Base-by-base conservation (phyloP, 257 asterid species). In the Linaria vulgaris region DNA sequence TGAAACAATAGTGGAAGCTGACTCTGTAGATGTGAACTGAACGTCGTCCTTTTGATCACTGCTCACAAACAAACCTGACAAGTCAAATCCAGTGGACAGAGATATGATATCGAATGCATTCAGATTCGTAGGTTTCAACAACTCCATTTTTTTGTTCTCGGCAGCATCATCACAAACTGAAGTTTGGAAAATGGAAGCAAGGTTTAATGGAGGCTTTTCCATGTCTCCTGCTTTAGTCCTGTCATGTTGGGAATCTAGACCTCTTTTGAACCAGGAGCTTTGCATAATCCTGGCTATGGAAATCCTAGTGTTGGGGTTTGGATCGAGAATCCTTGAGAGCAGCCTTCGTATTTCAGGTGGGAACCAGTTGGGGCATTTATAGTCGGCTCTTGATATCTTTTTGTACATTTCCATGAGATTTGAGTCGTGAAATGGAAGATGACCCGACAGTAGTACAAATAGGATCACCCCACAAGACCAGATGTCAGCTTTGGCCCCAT, bases 381-480 rank as follows among this genome's bases (percentile, higher is more conserved):
- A 86, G 14, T 75, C 83, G 0, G 78, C 86, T 61, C 56, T 66
- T n/a, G 80, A 53, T 71, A 86, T 84, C 78, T 82, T 86, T 77
- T 72, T 76, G 66, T 89, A 86, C 91, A 89, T 63, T 61, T 80
- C 82, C 71, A 86, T 84, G 25, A 89, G 78, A 69, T 86, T 89
- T 1, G 79, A 51, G 75, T 78, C 82, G 0, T 73, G 76, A 64
- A 88, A 88, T 12, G 96, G 96, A 60, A 88, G 86, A 74, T 79
- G 69, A 34, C 96, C 90, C 0, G 90, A 83, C 7, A 88, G 80
- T 21, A 88, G 59, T 69, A 88, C 90, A 41, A 80, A 88, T 24
- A 88, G 75, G 56, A 86, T 74, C 30, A 88, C 88, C 57, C 96
- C 96, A 63, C 91, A 89, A 12, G 95, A 86, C 95, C 95, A 88